Evolutionary conservation across 1,284 basidiomycete genomes (phyloP), one percentile per base, ranked within the genome.

Genomic region (Moniliella sp.): DNA sequence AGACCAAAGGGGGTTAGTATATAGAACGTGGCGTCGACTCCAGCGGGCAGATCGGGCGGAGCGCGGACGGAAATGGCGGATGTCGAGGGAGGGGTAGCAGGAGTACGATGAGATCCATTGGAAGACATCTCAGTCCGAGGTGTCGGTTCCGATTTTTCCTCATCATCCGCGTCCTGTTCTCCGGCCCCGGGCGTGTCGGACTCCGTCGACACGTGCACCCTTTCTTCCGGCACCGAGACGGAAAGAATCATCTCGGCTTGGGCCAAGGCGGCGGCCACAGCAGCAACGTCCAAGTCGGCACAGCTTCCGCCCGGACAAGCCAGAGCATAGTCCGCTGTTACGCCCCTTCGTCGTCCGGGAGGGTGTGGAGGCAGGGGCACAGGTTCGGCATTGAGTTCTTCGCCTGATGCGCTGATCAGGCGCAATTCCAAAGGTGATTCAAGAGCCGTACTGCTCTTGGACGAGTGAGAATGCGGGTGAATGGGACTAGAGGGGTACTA

Each of bases 21-120:
- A 86, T 81, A 34, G 63, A 30, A 12, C 12, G 15, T 19, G 18
- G 34, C 29, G 11, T 17, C 27, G 13, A 21, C 25, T 18, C 15
- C 19, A 15, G 31, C 25, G 19, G 45, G 35, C 18, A 40, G 31
- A 9, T 48, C 40, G 39, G 36, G 55, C 39, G 43, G 39, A 0
- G 49, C 43, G 0, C 46, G 45, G 2, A 69, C 70, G 11, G 93
- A 66, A 11, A 71, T 64, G 53, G 94, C 94, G n/a, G n/a, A n/a
- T n/a, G 61, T 97, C 88, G 51, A 86, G 86, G 61, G 86, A 94
- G 11, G 76, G 74, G 69, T 79, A 91, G 10, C 72, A 65, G 51
- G 81, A 74, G 57, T 71, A 93, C 39, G 74, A 73, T 9, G 72
- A 65, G 23, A n/a, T 88, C 61, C 88, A 94, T n/a, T 76, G 74